Base-by-base conservation (phyloP, 805 yeast species). In the Candida awuae region DNA sequence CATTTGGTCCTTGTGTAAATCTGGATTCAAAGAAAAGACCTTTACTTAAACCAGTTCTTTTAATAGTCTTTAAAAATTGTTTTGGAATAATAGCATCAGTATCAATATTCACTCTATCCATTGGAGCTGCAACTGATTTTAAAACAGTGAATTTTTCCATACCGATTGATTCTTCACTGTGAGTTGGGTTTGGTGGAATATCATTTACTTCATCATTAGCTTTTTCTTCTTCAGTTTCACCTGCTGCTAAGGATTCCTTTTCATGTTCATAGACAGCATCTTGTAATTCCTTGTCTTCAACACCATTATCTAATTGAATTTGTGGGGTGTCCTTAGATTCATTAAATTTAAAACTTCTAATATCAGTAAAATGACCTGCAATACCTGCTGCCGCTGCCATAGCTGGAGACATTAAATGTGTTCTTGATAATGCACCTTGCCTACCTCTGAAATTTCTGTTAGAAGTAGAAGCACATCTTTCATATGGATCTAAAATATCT, bases 301-400 rank as follows among this genome's bases (percentile, higher is more conserved):
- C 65, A 31, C 63, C 67, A 3, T 62, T 55, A 35, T 54, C 58
- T 34, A 77, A 57, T 33, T 60, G 58, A 48, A 85, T 65, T 44
- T 75, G 67, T 45, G 94, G 79, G 39, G 64, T 59, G 53, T 76
- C 80, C 48, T 71, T 75, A 47, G 71, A 55, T 32, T 66, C 72
- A 46, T 70, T 66, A 63, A 75, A 82, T 44, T 76, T 67, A 61
- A 73, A 84, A 40, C 84, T 81, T 66, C 98, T 80, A 52, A 88
- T 88, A 59, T 92, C 98, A 33, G 84, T 73, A 54, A 92, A 80
- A 56, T 80, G 86, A 50, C 98, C 98, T 41, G 73, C 74, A 51
- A 92, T 80, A 54, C 88, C 96, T 15, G 98, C 97, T 16, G 97
- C 97, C 23, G 98, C 98, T 34, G 98, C 98, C 98, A 92, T 92